A percentile compares a stretch with the other conserved stretches of the same genome.
phyloP scores from a whole-genome alignment of 2,329 filamentous ascomycete species.

The Raffaelea deltoideospora region DNA sequence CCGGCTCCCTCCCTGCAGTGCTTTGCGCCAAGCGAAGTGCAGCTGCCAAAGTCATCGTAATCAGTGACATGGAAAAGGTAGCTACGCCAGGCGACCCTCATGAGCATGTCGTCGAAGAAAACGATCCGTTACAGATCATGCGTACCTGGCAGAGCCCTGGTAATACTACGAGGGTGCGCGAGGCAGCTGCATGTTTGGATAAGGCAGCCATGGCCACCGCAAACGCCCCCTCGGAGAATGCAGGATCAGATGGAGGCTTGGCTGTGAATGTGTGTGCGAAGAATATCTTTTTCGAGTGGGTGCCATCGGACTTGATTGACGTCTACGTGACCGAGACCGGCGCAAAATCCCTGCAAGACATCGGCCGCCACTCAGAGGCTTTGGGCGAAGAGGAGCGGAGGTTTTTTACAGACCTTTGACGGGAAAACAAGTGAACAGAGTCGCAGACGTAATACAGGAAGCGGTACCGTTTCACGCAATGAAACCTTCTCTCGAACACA shows the following conservation, averaged over 20 bases:
- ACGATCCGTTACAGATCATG: conserved; percentile 34
- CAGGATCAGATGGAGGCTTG: conserved; percentile 4
- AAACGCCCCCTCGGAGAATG: background rate
- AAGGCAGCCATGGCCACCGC: background rate
- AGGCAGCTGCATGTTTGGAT: conserved; percentile 7
- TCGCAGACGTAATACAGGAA: no score
- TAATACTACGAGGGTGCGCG: conserved; percentile 11
- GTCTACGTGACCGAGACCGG: conserved; percentile 40
- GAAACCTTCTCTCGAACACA: no score
- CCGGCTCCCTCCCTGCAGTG: conserved; percentile 43
- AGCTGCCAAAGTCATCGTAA: conserved; percentile 31
- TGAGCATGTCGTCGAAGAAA: conserved; percentile 32
- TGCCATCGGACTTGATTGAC: conserved; percentile 33
- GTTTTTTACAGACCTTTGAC: conserved; percentile 27
- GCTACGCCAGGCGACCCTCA: conserved; percentile 26
- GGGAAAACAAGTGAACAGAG: no score
- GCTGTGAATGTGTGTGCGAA: conserved; percentile 18
- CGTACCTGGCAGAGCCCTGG: conserved; percentile 25
- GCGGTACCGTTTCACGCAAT: no score
- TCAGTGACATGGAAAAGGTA: conserved; percentile 49
- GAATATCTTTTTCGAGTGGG: conserved; percentile 48
- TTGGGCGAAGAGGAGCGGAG: conserved; percentile 20
- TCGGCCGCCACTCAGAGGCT: conserved; percentile 22
- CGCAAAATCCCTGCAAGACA: conserved; percentile 21
- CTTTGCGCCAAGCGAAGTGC: conserved; percentile 28